Evolutionary conservation across 495 filamentous ascomycete genomes (phyloP).

Genomic region (Penicillium goetzii): DNA sequence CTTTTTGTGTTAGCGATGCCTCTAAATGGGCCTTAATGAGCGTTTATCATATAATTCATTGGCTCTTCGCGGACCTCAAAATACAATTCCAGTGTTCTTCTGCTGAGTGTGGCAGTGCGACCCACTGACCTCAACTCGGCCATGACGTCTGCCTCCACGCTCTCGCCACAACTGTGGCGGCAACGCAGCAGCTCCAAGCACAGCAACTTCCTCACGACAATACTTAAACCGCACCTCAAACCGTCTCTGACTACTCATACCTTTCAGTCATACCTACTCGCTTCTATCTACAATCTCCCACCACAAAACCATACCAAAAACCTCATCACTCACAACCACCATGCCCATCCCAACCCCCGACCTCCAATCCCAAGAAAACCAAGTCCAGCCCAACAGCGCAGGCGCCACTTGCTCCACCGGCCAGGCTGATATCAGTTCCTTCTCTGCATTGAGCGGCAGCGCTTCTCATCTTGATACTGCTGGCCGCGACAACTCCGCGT

Average conservation of each 20-base stretch:
- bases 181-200: constrained; percentile 8
- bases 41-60: neutral
- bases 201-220: neutral
- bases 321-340: constrained; percentile 18
- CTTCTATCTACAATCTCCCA: neutral
- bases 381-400: constrained; percentile 17
- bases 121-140: neutral
- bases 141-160: constrained; percentile 21
- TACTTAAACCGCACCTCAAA: neutral
- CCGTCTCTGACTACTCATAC: neutral
- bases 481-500: constrained; percentile 15
- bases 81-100: neutral
- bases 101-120: neutral
- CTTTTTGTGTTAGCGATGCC: neutral
- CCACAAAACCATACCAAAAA: neutral
- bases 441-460: constrained; percentile 17
- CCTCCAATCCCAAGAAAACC: constrained; percentile 20
- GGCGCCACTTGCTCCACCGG: constrained; percentile 18
- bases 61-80: neutral
- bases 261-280: neutral
- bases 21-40: neutral
- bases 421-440: constrained; percentile 3
- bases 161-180: constrained; percentile 25
- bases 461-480: constrained; percentile 18
- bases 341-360: constrained; percentile 39